Evolutionary conservation across 345 rosid species (phyloP).

Genomic region (Pseudoturritis turrita): DNA sequence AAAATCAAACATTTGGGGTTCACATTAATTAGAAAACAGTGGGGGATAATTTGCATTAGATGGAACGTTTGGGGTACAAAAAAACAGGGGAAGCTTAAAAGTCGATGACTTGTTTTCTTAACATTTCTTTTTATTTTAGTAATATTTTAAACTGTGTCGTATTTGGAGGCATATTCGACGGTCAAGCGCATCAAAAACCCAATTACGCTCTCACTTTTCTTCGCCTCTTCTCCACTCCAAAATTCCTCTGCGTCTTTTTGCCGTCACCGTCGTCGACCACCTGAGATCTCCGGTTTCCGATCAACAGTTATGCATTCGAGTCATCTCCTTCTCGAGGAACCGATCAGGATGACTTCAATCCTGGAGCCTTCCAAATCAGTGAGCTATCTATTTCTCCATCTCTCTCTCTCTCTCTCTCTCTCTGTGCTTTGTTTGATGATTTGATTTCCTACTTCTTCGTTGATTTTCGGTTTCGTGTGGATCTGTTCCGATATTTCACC

Average conservation of each 20-base stretch:
- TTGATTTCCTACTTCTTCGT: not conserved
- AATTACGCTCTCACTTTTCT: constrained; percentile 9
- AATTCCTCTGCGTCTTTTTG: not conserved
- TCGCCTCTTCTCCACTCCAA: constrained; percentile 12
- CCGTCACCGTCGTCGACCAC: not conserved
- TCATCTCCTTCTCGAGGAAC: constrained; percentile 95
- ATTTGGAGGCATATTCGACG: constrained; percentile 21
- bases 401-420: not conserved
- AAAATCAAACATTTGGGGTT: not conserved
- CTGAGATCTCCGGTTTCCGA: constrained; percentile 18
- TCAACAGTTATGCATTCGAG: constrained; percentile 63
- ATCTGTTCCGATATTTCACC: not conserved
- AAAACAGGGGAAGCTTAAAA: not conserved
- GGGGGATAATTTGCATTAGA: not conserved
- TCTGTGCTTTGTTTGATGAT: not conserved
- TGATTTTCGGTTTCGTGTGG: not conserved
- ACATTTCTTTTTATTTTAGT: not conserved
- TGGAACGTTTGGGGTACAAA: not conserved
- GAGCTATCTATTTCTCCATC: constrained; percentile 19
- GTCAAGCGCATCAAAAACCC: constrained; percentile 17
- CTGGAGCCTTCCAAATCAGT: constrained; percentile 89
- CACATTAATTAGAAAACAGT: not conserved
- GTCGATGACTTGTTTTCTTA: not conserved
- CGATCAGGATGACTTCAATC: constrained; percentile 94
- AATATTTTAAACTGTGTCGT: constrained; percentile 8